Percentiles rank a stretch among this genome's conserved stretches.
These are phyloP conservation scores for Penicillium psychrofluorescens DNA, from an alignment of 495 filamentous ascomycete species.

Conservation along the genomic window DNA sequence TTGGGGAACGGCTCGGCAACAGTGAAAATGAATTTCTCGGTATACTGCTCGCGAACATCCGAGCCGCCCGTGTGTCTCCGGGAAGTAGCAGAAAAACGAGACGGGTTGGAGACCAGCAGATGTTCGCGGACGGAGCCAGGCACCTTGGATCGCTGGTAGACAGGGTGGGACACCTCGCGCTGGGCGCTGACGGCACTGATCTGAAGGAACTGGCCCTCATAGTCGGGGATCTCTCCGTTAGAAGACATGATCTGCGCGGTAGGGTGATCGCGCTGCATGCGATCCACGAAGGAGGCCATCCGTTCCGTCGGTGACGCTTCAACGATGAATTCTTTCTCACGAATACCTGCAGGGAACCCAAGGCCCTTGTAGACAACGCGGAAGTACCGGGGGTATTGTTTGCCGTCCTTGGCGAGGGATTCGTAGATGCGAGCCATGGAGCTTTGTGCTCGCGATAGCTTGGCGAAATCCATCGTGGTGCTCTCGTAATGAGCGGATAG, in stretches of 20 bases:
- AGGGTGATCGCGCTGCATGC: slow-evolving; percentile 87
- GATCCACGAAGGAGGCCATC: slow-evolving; percentile 76
- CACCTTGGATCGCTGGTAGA: slow-evolving; percentile 83
- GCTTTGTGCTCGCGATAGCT: slow-evolving; percentile 79
- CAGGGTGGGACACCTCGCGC: slow-evolving; percentile 75
- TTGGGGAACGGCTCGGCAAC: slow-evolving; percentile 86
- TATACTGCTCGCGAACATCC: slow-evolving; percentile 60
- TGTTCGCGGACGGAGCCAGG: slow-evolving; percentile 76
- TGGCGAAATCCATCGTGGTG: slow-evolving; percentile 83
- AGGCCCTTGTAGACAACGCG: slow-evolving; percentile 86
- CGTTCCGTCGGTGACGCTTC: slow-evolving; percentile 73
- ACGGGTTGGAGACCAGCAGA: slow-evolving; percentile 65
- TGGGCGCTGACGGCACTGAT: slow-evolving; percentile 74
- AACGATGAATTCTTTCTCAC: slow-evolving; percentile 91
- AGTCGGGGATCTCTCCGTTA: slow-evolving; percentile 59
- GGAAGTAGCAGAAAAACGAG: slow-evolving; percentile 64
- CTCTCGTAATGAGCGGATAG: slow-evolving; percentile 83
- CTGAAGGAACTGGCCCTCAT: slow-evolving; percentile 89
- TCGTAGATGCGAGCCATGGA: slow-evolving; percentile 95
- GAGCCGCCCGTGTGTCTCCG: slow-evolving; percentile 58
- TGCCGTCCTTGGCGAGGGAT: slow-evolving; percentile 71
- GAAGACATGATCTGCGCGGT: slow-evolving; percentile 72
- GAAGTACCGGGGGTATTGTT: slow-evolving; percentile 78
- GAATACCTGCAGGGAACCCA: slow-evolving; percentile 71
- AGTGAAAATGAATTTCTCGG: slow-evolving; percentile 81